Evolutionary conservation across 495 filamentous ascomycete species (phyloP).

Genomic region (Penicillium angulare): DNA sequence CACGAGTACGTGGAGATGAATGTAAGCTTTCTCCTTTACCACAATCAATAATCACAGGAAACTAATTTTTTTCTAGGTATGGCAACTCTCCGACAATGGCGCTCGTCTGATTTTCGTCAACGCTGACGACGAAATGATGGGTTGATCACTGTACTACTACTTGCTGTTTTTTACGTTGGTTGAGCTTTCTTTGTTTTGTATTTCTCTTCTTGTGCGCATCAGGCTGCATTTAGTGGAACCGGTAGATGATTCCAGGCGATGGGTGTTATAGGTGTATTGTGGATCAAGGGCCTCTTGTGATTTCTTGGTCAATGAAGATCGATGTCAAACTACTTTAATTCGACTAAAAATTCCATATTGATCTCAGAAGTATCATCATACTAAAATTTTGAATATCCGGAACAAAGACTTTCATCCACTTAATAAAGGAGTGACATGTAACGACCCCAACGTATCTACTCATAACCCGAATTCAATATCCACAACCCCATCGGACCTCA

Average conservation of each 20-base stretch:
- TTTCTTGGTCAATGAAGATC: too few species aligned
- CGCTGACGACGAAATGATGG: constrained; percentile 57
- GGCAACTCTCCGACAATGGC: constrained; percentile 89
- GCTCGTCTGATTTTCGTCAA: constrained; percentile 82
- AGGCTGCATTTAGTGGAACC: constrained; percentile 25
- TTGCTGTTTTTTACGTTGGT: constrained; percentile 10
- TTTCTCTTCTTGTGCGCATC: constrained; percentile 7
- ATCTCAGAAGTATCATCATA: too few species aligned
- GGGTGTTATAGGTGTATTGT: constrained; percentile 30
- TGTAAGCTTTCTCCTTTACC: constrained; percentile 58
- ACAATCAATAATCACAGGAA: not conserved
- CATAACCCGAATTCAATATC: not conserved
- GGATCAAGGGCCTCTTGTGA: too few species aligned
- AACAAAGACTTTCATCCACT: too few species aligned
- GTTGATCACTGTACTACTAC: too few species aligned
- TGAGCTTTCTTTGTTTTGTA: constrained; percentile 5
- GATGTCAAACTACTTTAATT: too few species aligned
- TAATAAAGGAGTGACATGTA: too few species aligned
- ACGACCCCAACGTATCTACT: too few species aligned
- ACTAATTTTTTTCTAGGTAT: constrained; percentile 60
- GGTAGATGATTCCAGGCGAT: constrained; percentile 17
- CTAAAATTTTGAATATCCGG: not conserved
- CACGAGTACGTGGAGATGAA: constrained; percentile 85
- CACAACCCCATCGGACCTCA: too few species aligned
- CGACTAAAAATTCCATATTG: too few species aligned